Evolutionary conservation across 2,329 filamentous ascomycete genomes (phyloP), one percentile per base, ranked within the genome.

Genomic region (Microdochium nivale): DNA sequence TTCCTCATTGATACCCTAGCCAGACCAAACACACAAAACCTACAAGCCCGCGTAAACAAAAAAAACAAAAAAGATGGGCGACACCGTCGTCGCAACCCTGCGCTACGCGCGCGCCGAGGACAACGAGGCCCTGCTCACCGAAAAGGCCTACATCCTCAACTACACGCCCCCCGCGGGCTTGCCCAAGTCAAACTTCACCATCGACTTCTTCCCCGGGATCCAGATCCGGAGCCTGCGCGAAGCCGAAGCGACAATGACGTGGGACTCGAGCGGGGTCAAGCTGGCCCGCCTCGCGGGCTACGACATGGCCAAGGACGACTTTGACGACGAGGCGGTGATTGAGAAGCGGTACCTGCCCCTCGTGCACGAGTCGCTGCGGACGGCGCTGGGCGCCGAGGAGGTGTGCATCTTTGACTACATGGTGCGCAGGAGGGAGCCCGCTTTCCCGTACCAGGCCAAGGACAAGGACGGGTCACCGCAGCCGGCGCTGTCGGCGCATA

Each of bases 111-210:
- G 51, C 21, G 37, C n/a, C n/a, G n/a, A 49, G n/a, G 52, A 54
- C 33, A 35, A 33, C 35, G 47, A 54, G 19, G 35, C 35, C 35
- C 35, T 40, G 14, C 35, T 8, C 4, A 7, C 4, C 19, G 55
- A 53, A 19, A 58, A 58, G 54, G 49, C 54, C 30, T 58, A 58
- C 50, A 58, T 56, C 25, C 54, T 58, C 13, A 52, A 56, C 52
- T 58, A 56, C 32, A 43, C 50, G 11, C 53, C 54, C 23, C 56
- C 56, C 21, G 23, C 49, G 10, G 55, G 51, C 23, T 49, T 58
- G 16, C 54, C 55, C 16, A 52, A 57, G 44, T 54, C 49, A 50
- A 57, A 57, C 50, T 55, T 57, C 47, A 47, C 21, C 3, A 57
- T 55, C 25, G 51, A 55, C n/a, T 51, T 51, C 16, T 49, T 55